Evolutionary conservation across 73 alveolate species (phyloP).

Genomic region (Paramecium biaurelia): DNA sequence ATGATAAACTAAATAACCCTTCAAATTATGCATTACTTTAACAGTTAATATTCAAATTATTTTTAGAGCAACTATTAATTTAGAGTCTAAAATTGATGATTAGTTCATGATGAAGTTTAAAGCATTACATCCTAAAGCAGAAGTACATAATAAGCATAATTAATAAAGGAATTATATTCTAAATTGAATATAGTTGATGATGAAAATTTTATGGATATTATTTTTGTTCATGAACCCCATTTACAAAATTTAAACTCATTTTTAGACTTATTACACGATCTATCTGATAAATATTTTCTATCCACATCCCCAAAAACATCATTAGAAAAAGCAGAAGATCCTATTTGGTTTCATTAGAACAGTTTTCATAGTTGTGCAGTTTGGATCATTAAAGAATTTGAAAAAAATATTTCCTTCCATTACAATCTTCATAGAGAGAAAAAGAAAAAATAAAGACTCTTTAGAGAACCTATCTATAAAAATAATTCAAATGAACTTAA

Average conservation of each 20-base stretch:
- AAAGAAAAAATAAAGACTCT: not conserved
- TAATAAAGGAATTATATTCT: not conserved
- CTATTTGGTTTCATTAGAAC: not conserved
- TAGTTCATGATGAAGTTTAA: not conserved
- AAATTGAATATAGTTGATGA: not conserved
- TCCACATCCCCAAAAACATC: not conserved
- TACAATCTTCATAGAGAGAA: not conserved
- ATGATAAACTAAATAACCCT: not conserved
- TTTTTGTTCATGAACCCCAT: not conserved
- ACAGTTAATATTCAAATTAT: not conserved
- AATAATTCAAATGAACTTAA: not conserved
- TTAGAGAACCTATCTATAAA: not conserved
- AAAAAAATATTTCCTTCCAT: not conserved
- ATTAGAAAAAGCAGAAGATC: not conserved
- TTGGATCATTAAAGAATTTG: conserved; percentile 1
- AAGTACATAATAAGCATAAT: not conserved
- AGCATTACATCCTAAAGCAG: not conserved
- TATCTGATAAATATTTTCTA: not conserved
- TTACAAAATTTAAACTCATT: not conserved
- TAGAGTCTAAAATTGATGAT: conserved; percentile 14
- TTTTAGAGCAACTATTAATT: not conserved
- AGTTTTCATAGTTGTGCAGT: conserved; percentile 22
- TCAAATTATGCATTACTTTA: conserved; percentile 10
- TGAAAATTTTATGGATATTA: not conserved
- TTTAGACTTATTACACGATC: not conserved